Evolutionary conservation across 1,284 basidiomycete species (phyloP).

Genomic region (Amylostereum areolatum): DNA sequence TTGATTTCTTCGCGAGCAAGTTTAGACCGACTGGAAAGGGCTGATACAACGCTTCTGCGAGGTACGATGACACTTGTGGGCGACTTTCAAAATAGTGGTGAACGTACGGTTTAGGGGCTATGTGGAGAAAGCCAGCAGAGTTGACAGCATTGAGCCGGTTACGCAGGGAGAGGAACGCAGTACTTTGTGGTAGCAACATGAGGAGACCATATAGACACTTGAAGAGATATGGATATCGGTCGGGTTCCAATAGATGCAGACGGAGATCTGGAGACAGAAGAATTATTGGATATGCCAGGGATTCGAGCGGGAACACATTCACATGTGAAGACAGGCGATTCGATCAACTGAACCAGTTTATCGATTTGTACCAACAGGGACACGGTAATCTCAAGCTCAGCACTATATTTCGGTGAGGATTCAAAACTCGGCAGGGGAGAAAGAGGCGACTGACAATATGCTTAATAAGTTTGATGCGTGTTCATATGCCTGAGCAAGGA

Average conservation of each 20-base stretch:
- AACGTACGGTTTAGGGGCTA: slow-evolving; percentile 71
- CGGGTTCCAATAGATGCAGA: slow-evolving; percentile 94
- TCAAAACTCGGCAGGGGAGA: neutral
- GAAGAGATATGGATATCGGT: slow-evolving; percentile 93
- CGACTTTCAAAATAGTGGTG: neutral
- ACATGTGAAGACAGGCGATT: slow-evolving; percentile 98
- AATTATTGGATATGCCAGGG: neutral
- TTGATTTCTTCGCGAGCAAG: slow-evolving; percentile 84
- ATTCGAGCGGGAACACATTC: slow-evolving; percentile 19
- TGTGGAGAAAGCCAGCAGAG: slow-evolving; percentile 89
- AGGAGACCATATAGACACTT: slow-evolving; percentile 97
- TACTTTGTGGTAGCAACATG: slow-evolving; percentile 97
- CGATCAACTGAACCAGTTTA: slow-evolving; percentile 96
- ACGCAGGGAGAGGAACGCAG: slow-evolving; percentile 91
- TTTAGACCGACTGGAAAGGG: slow-evolving; percentile 60
- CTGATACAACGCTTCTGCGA: slow-evolving; percentile 25
- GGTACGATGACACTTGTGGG: neutral
- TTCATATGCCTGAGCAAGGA: slow-evolving; percentile 97
- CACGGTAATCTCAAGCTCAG: slow-evolving; percentile 95
- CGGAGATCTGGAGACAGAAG: slow-evolving; percentile 67
- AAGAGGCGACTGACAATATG: slow-evolving; percentile 71
- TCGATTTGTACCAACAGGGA: slow-evolving; percentile 94
- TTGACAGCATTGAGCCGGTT: slow-evolving; percentile 95
- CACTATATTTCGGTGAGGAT: slow-evolving; percentile 39
- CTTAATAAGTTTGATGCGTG: slow-evolving; percentile 96